Base-by-base conservation (phyloP, 1,284 basidiomycete species). In the Ganoderma resinaceum region DNA sequence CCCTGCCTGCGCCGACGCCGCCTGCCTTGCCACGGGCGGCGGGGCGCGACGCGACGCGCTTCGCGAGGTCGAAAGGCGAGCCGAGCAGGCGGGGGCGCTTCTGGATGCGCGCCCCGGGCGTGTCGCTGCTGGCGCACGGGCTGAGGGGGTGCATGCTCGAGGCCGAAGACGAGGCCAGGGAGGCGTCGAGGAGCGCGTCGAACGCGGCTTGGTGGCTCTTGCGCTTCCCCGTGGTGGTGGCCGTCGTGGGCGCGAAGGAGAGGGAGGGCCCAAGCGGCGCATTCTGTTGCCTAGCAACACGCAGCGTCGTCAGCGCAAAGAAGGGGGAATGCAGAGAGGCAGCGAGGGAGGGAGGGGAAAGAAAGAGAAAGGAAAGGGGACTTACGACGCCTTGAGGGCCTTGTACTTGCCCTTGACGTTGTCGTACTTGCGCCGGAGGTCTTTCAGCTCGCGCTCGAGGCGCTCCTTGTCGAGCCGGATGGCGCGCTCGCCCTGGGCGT, bases 401-500 rank as follows among this genome's bases (percentile, higher is more conserved):
- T 70, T 73, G 60, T 79, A 77, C 63, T 76, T 78, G 53, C 42
- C 69, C 72, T 76, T 79, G 62, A 78, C 55, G 8, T 33, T 16
- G 5, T 76, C 72, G 52, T 79, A 78, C 66, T 82, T 82, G 66
- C 63, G 70, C 66, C 77, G 77, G 49, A 83, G 71, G n/a, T 76
- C 72, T 11, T 70, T 70, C 20, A 71, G 58, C 37, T 82, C 77
- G 40, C 71, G 67, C 61, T 73, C 75, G 42, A 81, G 74, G 4
- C 71, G 72, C 66, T 75, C 73, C 23, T 74, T 77, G 63, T 77
- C 76, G 40, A 72, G 70, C 23, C 78, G 69, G 60, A 79, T 78
- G n/a, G 75, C 66, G 31, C 73, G 75, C 71, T 85, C 85, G 33
- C 80, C 80, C 62, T 78, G 72, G 3, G 74, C 75, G 64, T 82